These are phyloP conservation scores for Ramichloridium luteum DNA, from an alignment of 2,329 filamentous ascomycete genomes.

Conservation along the genomic window DNA sequence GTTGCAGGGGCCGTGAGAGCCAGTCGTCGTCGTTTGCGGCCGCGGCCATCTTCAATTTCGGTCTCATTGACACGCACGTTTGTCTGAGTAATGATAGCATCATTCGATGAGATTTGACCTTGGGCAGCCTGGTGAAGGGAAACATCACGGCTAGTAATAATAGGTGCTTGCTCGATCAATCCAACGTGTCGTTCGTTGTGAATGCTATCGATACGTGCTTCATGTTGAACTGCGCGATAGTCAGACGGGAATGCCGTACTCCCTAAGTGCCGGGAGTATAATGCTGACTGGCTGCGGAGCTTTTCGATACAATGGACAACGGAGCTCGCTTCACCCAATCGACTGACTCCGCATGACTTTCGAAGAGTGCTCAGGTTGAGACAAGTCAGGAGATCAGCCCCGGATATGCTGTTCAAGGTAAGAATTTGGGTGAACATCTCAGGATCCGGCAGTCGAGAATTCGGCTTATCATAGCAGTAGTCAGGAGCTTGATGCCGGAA, in stretches of 20 bases:
- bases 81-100: too few relatives aligned
- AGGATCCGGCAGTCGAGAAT: conserved; percentile 39
- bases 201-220: neutral
- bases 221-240: neutral
- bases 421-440: conserved; percentile 43
- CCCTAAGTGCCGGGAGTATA: neutral
- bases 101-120: neutral
- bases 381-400: conserved; percentile 48
- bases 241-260: neutral
- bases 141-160: too few relatives aligned
- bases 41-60: conserved; percentile 18
- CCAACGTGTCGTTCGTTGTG: neutral
- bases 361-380: conserved; percentile 38
- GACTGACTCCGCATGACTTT: conserved; percentile 46
- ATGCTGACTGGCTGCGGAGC: conserved; percentile 28
- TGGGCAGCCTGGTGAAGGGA: too few relatives aligned
- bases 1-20: conserved; percentile 8
- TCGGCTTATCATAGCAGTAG: conserved; percentile 17
- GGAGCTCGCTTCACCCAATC: conserved; percentile 45
- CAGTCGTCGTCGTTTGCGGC: conserved; percentile 26
- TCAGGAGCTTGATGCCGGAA: conserved; percentile 40
- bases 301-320: conserved; percentile 46
- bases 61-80: conserved; percentile 16
- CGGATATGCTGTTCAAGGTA: conserved; percentile 52
- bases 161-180: neutral